Base-by-base conservation (phyloP, 2,329 filamentous ascomycete genomes). In the Aspergillus tamarii region DNA sequence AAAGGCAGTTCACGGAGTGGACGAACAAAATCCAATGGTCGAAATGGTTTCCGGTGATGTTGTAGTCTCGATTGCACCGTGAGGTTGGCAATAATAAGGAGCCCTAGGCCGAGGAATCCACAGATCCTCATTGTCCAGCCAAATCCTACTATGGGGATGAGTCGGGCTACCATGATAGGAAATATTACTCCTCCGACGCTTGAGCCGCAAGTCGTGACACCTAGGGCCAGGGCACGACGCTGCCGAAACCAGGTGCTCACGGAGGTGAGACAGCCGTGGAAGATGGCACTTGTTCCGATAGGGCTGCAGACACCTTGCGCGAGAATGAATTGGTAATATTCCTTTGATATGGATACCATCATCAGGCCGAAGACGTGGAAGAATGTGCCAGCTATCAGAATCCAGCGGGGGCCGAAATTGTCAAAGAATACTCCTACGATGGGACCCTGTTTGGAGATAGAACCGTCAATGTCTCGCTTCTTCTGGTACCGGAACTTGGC, bases 351-450 rank as follows among this genome's bases (percentile, higher is more conserved):
- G 23, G 78, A 82, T 0, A 83, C 77, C 84, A 86, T 86, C 83
- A 86, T 85, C 46, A 86, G 72, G 4, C 84, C 83, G 60, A 86
- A 83, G 54, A 85, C 81, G 65, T 85, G 83, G 63, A 86, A 70
- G 64, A 85, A 77, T 9, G 79, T 81, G 19, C 84, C 84, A 50
- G 78, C 71, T 1, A 83, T 39, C 3, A 86, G 72, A 0, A 90
- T 76, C 54, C 78, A 82, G 32, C 83, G 82, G 0, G 88, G 87
- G 0, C 89, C 89, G 64, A 86, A 85, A 59, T 81, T 84, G 69
- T 91, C 89, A 67, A 84, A 89, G 0, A 88, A 54, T 60, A 85
- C 85, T 2, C 89, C 89, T 16, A 87, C 82, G 4, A 90, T 55
- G 30, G 52, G 52, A n/a, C 52, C 52, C 52, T 55, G 16, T 55